Base-by-base conservation (phyloP, 164 flowering plant genomes). In the Annona cherimola region DNA sequence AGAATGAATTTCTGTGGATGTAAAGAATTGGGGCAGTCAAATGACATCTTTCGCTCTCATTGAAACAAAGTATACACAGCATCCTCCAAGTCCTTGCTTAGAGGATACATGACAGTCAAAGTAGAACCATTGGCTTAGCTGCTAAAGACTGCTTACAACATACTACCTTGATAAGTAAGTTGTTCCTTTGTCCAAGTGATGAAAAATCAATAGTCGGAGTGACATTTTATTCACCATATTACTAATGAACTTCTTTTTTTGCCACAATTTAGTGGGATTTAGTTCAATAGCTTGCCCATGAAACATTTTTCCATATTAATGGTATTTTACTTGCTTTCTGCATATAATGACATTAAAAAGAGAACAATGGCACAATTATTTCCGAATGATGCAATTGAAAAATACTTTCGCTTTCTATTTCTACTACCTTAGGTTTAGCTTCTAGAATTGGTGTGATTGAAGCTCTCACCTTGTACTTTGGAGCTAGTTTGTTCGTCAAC, bases 71-170 rank as follows among this genome's bases (percentile, higher is more conserved):
- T n/a, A n/a, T n/a, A n/a, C n/a, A n/a, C n/a, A n/a, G n/a, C n/a
- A n/a, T n/a, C n/a, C n/a, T n/a, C n/a, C n/a, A n/a, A n/a, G n/a
- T n/a, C n/a, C n/a, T n/a, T n/a, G n/a, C n/a, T n/a, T n/a, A n/a
- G n/a, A n/a, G n/a, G n/a, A n/a, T n/a, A n/a, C n/a, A n/a, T n/a
- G n/a, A n/a, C n/a, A n/a, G n/a, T n/a, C n/a, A n/a, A n/a, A n/a
- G 78, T 95, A 71, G 99, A 95, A 7, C 98, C 98, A 16, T 44
- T 95, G 43, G 80, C 94, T 68, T 97, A 86, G 75, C 76, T 93
- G 68, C 82, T 95, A 95, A 98, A 95, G 84, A 95, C 99, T 42
- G 98, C 94, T 73, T 95, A 84, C 76, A 91, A n/a, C n/a, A n/a
- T n/a, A n/a, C n/a, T n/a, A n/a, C n/a, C n/a, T n/a, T n/a, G n/a